Percentiles rank a stretch among this genome's conserved stretches.
phyloP scores from a whole-genome alignment of 352 stramenopile genomes.

The Phytophthora ohioensis region DNA sequence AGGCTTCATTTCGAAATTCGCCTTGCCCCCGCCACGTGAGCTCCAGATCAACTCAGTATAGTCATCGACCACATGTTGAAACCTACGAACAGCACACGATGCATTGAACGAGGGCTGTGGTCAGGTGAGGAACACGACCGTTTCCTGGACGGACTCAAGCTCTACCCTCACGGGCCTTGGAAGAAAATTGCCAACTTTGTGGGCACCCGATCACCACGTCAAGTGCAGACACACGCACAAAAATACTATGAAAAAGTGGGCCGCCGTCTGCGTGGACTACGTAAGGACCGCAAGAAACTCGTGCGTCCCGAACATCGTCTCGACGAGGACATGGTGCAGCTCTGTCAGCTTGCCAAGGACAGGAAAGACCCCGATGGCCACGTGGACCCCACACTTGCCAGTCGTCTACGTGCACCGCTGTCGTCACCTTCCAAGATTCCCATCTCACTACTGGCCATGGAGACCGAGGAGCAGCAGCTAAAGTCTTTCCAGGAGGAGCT shows the following conservation, averaged over 20 bases:
- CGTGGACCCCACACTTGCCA: constrained; percentile 29
- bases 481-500: constrained; percentile 37
- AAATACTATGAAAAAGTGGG: constrained; percentile 70
- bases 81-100: constrained; percentile 15
- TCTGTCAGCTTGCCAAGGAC: constrained; percentile 44
- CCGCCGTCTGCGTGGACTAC: constrained; percentile 48
- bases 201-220: constrained; percentile 56
- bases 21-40: background rate
- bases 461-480: background rate
- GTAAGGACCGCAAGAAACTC: constrained; percentile 55
- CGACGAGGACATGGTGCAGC: constrained; percentile 52
- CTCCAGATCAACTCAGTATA: background rate
- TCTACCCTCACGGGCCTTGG: constrained; percentile 64
- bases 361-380: constrained; percentile 27
- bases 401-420: constrained; percentile 32
- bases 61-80: constrained; percentile 24
- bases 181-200: constrained; percentile 57
- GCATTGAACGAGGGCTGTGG: constrained; percentile 51
- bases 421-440: constrained; percentile 38
- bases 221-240: constrained; percentile 70
- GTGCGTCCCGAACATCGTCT: constrained; percentile 47
- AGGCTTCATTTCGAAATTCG: constrained; percentile 32
- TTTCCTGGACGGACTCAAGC: constrained; percentile 61
- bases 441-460: constrained; percentile 22
- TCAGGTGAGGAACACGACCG: constrained; percentile 66